phyloP scores from a whole-genome alignment of 139 green algal genomes.

The Tetraselmis striata region DNA sequence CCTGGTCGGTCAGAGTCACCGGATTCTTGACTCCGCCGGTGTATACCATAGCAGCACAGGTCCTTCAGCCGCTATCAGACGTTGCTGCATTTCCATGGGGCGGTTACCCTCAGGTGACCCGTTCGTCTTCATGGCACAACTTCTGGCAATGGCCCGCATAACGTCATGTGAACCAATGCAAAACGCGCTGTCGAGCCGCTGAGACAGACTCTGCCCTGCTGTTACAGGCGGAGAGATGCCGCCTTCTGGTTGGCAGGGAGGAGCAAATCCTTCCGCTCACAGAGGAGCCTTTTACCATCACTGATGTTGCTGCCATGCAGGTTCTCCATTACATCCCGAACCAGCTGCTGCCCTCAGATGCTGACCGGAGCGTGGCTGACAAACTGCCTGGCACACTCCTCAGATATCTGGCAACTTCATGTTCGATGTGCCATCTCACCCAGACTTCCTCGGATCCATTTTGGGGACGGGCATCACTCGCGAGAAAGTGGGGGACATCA shows the following conservation, averaged over 20 bases:
- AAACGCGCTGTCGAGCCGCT: background rate
- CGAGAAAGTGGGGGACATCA: constrained; percentile 59
- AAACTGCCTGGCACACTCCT: background rate
- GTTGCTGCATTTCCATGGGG: constrained; percentile 49
- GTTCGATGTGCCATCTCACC: constrained; percentile 67
- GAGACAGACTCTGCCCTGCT: background rate
- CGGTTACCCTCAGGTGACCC: constrained; percentile 56
- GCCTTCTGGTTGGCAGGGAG: background rate
- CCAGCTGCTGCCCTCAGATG: background rate
- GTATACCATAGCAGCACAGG: background rate
- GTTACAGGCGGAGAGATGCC: background rate
- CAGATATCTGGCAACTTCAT: constrained; percentile 48
- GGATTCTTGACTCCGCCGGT: constrained; percentile 3
- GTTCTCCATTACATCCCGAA: background rate
- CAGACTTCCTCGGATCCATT: constrained; percentile 71
- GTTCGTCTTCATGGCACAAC: constrained; percentile 36
- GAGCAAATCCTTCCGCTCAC: too few species aligned
- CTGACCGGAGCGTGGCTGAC: background rate
- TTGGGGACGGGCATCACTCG: constrained; percentile 60
- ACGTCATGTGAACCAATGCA: background rate
- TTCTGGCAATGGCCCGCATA: constrained; percentile 8
- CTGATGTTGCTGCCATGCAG: background rate
- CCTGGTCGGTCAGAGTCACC: background rate
- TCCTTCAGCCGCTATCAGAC: constrained; percentile 11
- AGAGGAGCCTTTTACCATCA: too few species aligned